Evolutionary conservation across 2,329 filamentous ascomycete genomes (phyloP), one percentile per base, ranked within the genome.

Genomic region (Venturia effusa): DNA sequence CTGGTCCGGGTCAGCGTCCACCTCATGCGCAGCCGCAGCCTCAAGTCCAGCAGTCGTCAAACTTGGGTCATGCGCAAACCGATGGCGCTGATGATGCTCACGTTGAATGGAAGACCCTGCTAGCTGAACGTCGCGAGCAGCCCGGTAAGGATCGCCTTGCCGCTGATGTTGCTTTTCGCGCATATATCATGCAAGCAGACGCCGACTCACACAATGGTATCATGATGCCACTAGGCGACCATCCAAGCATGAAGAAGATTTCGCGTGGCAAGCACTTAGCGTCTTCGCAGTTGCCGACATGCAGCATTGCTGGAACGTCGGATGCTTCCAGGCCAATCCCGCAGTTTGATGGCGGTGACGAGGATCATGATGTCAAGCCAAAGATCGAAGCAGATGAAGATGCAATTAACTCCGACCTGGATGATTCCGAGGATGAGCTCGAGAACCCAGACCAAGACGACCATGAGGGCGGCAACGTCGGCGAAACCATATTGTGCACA

Each of bases 351-450:
- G 88, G 87, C 4, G 79, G 80, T 45, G 84, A 85, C 27, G 79
- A 84, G 6, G 84, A 85, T 55, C 73, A 77, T 17, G 76, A 80
- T 51, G 75, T 75, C 57, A 74, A 77, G 63, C 61, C 66, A 8
- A 68, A 68, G 43, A 62, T 72, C 65, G 77, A 82, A 30, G 84
- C 84, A 62, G 92, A 97, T 68, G 93, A 96, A 68, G 92, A 99
- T 74, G 94, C 93, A 1, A 99, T 99, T 78, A 99, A 99, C 75
- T 97, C 94, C 0, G 94, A 99, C 71, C 85, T 99, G 3, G 94
- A 99, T 73, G 94, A 99, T 72, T 86, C 92, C 0, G 92, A 97
- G 67, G 94, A 97, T 66, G 87, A 90, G 13, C 77, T 85, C 61
- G 68, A 67, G 68, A 61, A 69, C 61, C 72, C 74, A 22, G 87